These are phyloP conservation scores for Cornus florida DNA, from an alignment of 148 eudicot species.

Conservation along the genomic window DNA sequence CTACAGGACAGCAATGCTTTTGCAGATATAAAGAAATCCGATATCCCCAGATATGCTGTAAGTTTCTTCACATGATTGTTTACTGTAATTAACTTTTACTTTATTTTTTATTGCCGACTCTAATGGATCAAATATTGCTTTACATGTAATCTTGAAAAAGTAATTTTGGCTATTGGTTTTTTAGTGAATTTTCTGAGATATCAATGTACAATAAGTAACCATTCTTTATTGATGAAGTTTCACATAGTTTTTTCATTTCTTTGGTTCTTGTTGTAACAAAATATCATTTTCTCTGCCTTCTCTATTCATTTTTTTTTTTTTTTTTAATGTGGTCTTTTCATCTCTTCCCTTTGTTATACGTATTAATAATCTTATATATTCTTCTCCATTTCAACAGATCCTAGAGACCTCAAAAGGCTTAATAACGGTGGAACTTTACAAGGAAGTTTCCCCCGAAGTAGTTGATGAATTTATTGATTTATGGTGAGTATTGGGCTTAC, in stretches of 20 bases:
- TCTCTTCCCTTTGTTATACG: neutral
- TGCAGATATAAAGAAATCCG: slow-evolving; percentile 48
- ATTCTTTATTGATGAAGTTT: neutral
- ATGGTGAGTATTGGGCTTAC: slow-evolving; percentile 52
- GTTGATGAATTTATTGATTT: slow-evolving; percentile 77
- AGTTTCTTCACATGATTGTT: slow-evolving; percentile 45
- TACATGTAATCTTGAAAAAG: neutral
- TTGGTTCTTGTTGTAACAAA: neutral
- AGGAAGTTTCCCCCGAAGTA: slow-evolving; percentile 79
- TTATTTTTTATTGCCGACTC: neutral
- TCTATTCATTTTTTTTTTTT: neutral
- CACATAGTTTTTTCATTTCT: neutral
- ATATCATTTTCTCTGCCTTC: neutral
- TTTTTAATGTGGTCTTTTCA: neutral
- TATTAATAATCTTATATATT: slow-evolving; percentile 2
- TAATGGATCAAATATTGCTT: neutral
- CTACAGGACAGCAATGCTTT: slow-evolving; percentile 47
- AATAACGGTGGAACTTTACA: slow-evolving; percentile 77
- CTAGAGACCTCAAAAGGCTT: slow-evolving; percentile 81
- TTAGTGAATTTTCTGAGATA: neutral
- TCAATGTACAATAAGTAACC: slow-evolving; percentile 10
- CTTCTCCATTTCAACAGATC: slow-evolving; percentile 36
- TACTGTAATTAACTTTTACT: neutral
- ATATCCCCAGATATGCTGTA: slow-evolving; percentile 70
- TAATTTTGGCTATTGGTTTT: neutral